These are phyloP conservation scores for Sporothrix euskadiensis DNA, from an alignment of 2,329 filamentous ascomycete genomes.

Conservation along the genomic window DNA sequence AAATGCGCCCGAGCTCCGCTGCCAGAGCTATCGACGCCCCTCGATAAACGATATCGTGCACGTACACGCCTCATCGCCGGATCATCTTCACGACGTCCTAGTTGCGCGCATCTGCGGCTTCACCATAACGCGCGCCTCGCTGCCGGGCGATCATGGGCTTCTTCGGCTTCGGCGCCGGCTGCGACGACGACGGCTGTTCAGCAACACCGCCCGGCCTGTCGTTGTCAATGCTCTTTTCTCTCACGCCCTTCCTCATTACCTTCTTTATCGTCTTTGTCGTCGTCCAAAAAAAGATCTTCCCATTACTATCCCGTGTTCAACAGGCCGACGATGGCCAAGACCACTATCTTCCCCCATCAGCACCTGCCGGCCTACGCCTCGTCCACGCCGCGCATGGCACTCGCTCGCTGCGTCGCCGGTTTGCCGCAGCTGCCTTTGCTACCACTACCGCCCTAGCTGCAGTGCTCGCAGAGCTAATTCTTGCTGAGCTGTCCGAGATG, in stretches of 20 bases:
- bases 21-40: neutral
- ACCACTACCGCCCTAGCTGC: constrained; percentile 74
- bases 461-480: constrained; percentile 75
- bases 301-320: constrained; percentile 63
- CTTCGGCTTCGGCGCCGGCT: constrained; percentile 44
- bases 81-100: neutral
- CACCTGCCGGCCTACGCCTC: constrained; percentile 59
- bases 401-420: constrained; percentile 52
- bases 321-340: constrained; percentile 57
- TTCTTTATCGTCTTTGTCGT: constrained; percentile 64
- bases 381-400: constrained; percentile 60
- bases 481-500: constrained; percentile 79
- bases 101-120: neutral
- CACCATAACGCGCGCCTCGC: neutral
- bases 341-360: constrained; percentile 62
- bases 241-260: constrained; percentile 70
- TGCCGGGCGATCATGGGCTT: constrained; percentile 20
- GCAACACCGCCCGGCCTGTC: constrained; percentile 47
- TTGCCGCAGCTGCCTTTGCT: constrained; percentile 68
- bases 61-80: neutral
- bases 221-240: constrained; percentile 50
- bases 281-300: constrained; percentile 69
- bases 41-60: constrained; percentile 13
- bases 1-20: constrained; percentile 12
- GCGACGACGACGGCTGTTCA: constrained; percentile 60